Percentiles rank a stretch among this genome's conserved stretches.
Evolutionary conservation across 75 land plant genomes (phyloP).

Genomic region (Picea glauca): DNA sequence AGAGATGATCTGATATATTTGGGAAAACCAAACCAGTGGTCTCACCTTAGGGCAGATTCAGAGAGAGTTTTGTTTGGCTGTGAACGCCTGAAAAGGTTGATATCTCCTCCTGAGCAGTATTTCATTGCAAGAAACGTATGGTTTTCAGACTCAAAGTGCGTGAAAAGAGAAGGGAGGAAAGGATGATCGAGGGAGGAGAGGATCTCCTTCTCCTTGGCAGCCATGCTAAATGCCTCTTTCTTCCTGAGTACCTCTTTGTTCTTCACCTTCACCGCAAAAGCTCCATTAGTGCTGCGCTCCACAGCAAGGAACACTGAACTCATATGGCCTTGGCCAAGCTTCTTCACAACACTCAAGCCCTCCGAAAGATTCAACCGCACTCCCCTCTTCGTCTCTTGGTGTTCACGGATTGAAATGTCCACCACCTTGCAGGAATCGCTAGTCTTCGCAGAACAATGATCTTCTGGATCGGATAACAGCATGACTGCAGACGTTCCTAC

Average conservation of each 20-base stretch:
- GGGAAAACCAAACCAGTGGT: neutral
- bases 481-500: too few relatives aligned
- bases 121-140: conserved; percentile 23
- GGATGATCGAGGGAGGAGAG: conserved; percentile 22
- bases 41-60: neutral
- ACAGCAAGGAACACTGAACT: conserved; percentile 28
- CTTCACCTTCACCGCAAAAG: conserved; percentile 30
- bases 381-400: too few relatives aligned
- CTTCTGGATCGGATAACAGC: too few relatives aligned
- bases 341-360: conserved; percentile 18
- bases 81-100: conserved; percentile 14
- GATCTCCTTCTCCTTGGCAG: neutral
- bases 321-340: conserved; percentile 25
- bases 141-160: conserved; percentile 23
- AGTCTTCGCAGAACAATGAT: too few relatives aligned
- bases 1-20: too few relatives aligned
- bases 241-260: conserved; percentile 3
- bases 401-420: too few relatives aligned
- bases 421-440: too few relatives aligned
- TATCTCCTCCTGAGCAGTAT: conserved; percentile 33
- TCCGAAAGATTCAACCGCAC: neutral
- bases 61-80: conserved; percentile 12
- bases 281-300: neutral
- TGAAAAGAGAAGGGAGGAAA: conserved; percentile 23
- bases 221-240: neutral